Percentiles rank a stretch among this genome's conserved stretches.
These are phyloP conservation scores for Erodium trifolium DNA, from an alignment of 441 rosid genomes.

Conservation along the genomic window DNA sequence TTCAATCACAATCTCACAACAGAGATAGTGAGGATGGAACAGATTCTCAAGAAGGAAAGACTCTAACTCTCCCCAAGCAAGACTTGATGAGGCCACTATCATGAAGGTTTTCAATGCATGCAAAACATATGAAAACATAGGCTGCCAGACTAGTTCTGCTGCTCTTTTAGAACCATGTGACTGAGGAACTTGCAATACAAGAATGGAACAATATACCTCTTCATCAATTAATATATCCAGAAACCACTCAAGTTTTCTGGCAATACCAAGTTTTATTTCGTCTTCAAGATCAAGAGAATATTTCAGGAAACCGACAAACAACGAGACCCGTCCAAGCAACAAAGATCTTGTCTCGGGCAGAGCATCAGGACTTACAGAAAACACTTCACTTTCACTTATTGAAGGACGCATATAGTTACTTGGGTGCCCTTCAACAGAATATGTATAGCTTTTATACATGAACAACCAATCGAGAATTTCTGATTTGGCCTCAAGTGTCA, in stretches of 20 bases:
- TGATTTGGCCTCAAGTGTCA: slow-evolving; percentile 43
- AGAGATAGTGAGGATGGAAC: slow-evolving; percentile 74
- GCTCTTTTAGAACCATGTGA: slow-evolving; percentile 44
- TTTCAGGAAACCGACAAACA: slow-evolving; percentile 50
- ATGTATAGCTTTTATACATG: slow-evolving; percentile 26
- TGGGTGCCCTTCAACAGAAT: slow-evolving; percentile 22
- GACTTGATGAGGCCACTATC: slow-evolving; percentile 49
- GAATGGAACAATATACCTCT: slow-evolving; percentile 58
- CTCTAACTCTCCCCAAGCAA: slow-evolving; percentile 53
- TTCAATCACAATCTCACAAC: slow-evolving; percentile 68
- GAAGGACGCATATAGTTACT: slow-evolving; percentile 23
- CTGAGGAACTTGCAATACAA: slow-evolving; percentile 53
- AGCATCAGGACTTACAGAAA: slow-evolving; percentile 34
- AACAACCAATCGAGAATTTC: slow-evolving; percentile 59
- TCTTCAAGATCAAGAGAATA: slow-evolving; percentile 44
- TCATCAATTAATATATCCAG: slow-evolving; percentile 41
- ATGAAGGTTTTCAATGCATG: slow-evolving; percentile 62
- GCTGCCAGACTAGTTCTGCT: slow-evolving; percentile 51
- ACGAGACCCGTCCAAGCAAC: slow-evolving; percentile 42
- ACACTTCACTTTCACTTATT: slow-evolving; percentile 32
- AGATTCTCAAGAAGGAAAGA: slow-evolving; percentile 62
- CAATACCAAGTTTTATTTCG: slow-evolving; percentile 36
- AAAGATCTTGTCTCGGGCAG: slow-evolving; percentile 30
- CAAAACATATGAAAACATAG: slow-evolving; percentile 49
- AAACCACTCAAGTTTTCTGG: slow-evolving; percentile 62